phyloP scores from a whole-genome alignment of 805 yeast genomes.

The Lachancea dasiensis region DNA sequence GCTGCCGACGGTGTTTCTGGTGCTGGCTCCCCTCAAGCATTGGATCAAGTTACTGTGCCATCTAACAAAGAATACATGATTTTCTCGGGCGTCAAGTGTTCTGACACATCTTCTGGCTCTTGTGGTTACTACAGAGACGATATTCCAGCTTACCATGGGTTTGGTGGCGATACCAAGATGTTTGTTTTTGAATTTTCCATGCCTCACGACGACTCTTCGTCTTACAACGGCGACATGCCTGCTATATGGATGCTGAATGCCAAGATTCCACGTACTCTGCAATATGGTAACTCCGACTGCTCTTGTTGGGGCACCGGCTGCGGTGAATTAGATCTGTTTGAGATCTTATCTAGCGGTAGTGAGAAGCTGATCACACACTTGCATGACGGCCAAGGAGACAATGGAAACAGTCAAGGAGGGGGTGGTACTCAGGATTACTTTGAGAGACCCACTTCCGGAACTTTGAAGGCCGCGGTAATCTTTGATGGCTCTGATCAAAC shows the following conservation, averaged over 20 bases:
- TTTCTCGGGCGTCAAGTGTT: constrained; percentile 66
- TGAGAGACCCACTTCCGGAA: constrained; percentile 67
- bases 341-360: constrained; percentile 74
- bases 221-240: constrained; percentile 85
- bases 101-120: constrained; percentile 36
- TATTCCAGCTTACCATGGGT: constrained; percentile 93
- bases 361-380: constrained; percentile 70
- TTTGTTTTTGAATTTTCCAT: constrained; percentile 90
- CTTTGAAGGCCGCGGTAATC: constrained; percentile 87
- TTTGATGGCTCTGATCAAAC: constrained; percentile 46
- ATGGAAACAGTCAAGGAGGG: constrained; percentile 58
- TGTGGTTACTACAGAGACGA: constrained; percentile 87
- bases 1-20: constrained; percentile 72
- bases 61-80: constrained; percentile 79
- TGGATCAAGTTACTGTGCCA: constrained; percentile 59
- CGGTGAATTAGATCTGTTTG: constrained; percentile 96
- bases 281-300: constrained; percentile 79
- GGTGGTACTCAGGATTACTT: constrained; percentile 89
- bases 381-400: constrained; percentile 75
- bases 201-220: constrained; percentile 62
- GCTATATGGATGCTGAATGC: constrained; percentile 96
- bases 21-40: constrained; percentile 60
- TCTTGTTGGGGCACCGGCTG: constrained; percentile 97
- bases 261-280: constrained; percentile 92
- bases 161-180: constrained; percentile 76